Conservation (phyloP, 176 grass and related monocot species). For the Echinochloa phyllopogon region DNA sequence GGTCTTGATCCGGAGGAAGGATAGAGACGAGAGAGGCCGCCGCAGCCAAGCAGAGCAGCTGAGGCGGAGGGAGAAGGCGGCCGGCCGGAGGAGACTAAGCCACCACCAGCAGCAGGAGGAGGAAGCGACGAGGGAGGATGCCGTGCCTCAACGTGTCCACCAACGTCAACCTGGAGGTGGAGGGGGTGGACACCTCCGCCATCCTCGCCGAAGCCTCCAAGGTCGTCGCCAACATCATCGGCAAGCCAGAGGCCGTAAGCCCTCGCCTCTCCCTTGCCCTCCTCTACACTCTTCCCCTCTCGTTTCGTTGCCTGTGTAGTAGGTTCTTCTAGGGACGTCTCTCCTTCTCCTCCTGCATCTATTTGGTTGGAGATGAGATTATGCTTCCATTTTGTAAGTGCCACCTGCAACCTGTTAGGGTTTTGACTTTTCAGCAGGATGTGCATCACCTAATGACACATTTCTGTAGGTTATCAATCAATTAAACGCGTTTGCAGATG, state of each 20-base stretch:
- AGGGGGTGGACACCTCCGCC: conserved; percentile 76
- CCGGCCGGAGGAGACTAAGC: neutral
- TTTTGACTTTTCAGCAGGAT: neutral
- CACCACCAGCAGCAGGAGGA: neutral
- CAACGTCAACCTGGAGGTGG: conserved; percentile 85
- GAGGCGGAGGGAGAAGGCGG: neutral
- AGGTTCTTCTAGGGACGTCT: neutral
- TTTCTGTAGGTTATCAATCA: neutral
- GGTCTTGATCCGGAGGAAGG: neutral
- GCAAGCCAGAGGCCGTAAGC: conserved; percentile 80
- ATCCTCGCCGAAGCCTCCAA: conserved; percentile 69
- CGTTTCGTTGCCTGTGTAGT: neutral
- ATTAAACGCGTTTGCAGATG: neutral
- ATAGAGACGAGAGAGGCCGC: no score
- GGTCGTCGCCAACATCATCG: conserved; percentile 70
- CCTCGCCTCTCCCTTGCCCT: neutral
- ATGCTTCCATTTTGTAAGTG: neutral
- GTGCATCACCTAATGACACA: neutral
- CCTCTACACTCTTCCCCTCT: neutral
- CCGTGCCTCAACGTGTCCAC: conserved; percentile 90
- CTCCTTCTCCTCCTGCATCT: neutral
- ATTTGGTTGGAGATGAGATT: neutral
- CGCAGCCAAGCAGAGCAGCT: neutral
- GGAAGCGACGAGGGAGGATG: conserved; percentile 51
- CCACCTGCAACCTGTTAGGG: neutral